Percentiles rank a stretch among this genome's conserved stretches.
Evolutionary conservation across 257 asterid species (phyloP).

Genomic region (Cynanchum wilfordii): DNA sequence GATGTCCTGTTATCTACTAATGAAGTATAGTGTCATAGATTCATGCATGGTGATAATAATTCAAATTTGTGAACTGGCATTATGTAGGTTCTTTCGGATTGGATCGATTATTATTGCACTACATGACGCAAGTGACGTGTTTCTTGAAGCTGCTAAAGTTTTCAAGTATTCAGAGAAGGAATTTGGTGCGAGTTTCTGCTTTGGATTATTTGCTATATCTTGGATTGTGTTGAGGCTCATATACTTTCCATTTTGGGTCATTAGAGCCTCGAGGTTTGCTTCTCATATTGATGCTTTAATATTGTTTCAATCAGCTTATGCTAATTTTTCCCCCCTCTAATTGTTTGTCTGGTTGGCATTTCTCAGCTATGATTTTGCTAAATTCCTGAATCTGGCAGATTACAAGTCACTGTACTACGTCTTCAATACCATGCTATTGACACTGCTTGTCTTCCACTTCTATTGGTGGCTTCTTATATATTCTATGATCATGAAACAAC

Average conservation of each 20-base stretch:
- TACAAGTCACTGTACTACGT: constrained; percentile 45
- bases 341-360: constrained; percentile 26
- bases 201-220: constrained; percentile 77
- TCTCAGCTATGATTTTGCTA: constrained; percentile 48
- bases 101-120: constrained; percentile 77
- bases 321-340: constrained; percentile 20
- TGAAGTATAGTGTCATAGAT: background rate
- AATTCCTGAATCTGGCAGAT: constrained; percentile 45
- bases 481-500: constrained; percentile 73
- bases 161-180: constrained; percentile 83
- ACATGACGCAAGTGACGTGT: constrained; percentile 94
- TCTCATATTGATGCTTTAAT: constrained; percentile 7
- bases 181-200: constrained; percentile 73
- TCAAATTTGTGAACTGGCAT: background rate
- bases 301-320: background rate
- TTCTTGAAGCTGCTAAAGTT: constrained; percentile 91
- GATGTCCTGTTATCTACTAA: background rate
- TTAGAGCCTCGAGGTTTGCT: constrained; percentile 60
- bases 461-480: constrained; percentile 96
- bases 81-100: constrained; percentile 69
- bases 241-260: constrained; percentile 81
- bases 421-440: constrained; percentile 77
- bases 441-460: constrained; percentile 76
- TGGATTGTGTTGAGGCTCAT: constrained; percentile 84
- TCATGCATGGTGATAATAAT: background rate